phyloP scores from a whole-genome alignment of 2,329 filamentous ascomycete genomes.

The Colletotrichum nymphaeae region DNA sequence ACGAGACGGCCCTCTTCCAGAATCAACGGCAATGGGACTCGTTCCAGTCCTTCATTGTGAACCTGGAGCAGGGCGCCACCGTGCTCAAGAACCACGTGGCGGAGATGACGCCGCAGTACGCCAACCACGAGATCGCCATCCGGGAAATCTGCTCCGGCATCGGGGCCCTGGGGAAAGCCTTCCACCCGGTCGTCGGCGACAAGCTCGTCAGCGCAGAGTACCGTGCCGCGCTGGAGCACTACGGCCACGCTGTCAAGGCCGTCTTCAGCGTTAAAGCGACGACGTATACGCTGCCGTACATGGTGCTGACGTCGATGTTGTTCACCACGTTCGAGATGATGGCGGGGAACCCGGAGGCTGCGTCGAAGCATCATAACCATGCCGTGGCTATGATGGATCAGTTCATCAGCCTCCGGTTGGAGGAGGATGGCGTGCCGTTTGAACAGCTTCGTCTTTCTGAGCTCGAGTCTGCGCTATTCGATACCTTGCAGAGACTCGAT shows the following conservation, averaged over 20 bases:
- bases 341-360: constrained; percentile 2
- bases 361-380: constrained; percentile 17
- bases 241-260: constrained; percentile 11
- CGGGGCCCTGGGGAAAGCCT: background rate
- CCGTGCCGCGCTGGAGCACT: constrained; percentile 18
- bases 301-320: constrained; percentile 22
- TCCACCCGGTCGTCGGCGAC: background rate
- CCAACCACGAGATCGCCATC: background rate
- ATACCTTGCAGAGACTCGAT: constrained; percentile 16
- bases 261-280: constrained; percentile 2
- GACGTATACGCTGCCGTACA: background rate
- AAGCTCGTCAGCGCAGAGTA: background rate
- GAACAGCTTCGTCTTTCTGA: background rate
- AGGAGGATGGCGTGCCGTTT: background rate
- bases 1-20: constrained; percentile 18
- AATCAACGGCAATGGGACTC: constrained; percentile 27
- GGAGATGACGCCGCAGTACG: constrained; percentile 6
- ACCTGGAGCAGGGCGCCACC: constrained; percentile 13
- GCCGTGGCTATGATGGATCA: constrained; percentile 28
- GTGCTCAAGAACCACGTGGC: constrained; percentile 1
- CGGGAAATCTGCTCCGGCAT: constrained; percentile 27
- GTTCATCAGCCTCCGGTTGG: background rate
- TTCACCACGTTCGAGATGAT: constrained; percentile 23
- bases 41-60: constrained; percentile 17
- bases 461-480: constrained; percentile 17